Evolutionary conservation across 345 rosid genomes (phyloP).

Genomic region (Noccaea bulbosa): DNA sequence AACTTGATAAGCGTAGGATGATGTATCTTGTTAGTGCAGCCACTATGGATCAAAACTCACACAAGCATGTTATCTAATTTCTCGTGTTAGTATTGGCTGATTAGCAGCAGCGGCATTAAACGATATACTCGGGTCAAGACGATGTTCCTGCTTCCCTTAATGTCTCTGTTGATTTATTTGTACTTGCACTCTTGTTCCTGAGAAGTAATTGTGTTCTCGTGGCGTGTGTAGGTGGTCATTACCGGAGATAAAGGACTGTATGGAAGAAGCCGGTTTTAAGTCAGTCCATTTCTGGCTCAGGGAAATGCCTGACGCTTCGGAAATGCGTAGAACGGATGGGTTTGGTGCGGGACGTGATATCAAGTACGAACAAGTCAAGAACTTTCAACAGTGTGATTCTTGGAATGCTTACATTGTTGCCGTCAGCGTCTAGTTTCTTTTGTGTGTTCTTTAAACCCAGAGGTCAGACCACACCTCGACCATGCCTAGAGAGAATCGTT

Average conservation of each 20-base stretch:
- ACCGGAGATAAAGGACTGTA: conserved; percentile 85
- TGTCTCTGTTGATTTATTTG: conserved; percentile 20
- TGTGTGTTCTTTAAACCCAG: neutral
- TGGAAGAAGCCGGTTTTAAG: conserved; percentile 85
- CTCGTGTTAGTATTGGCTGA: too few species aligned
- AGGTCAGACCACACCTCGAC: neutral
- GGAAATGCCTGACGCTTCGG: conserved; percentile 73
- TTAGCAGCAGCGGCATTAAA: too few species aligned
- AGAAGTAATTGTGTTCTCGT: neutral
- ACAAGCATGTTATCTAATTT: neutral
- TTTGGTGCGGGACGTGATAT: conserved; percentile 68
- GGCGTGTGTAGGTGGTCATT: conserved; percentile 70
- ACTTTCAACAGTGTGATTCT: conserved; percentile 76
- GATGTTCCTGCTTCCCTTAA: conserved; percentile 37
- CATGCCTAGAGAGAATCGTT: neutral
- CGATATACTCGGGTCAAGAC: neutral
- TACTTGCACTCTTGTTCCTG: neutral
- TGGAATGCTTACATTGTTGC: conserved; percentile 94
- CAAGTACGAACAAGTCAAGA: conserved; percentile 73
- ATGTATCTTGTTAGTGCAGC: neutral
- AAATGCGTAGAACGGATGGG: conserved; percentile 63
- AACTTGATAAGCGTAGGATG: conserved; percentile 8
- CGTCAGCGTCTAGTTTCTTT: conserved; percentile 44
- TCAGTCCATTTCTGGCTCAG: conserved; percentile 86
- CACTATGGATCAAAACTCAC: conserved; percentile 3